Conservation (phyloP, 169 alveolate species). For the Cryptosporidium parvum region DNA sequence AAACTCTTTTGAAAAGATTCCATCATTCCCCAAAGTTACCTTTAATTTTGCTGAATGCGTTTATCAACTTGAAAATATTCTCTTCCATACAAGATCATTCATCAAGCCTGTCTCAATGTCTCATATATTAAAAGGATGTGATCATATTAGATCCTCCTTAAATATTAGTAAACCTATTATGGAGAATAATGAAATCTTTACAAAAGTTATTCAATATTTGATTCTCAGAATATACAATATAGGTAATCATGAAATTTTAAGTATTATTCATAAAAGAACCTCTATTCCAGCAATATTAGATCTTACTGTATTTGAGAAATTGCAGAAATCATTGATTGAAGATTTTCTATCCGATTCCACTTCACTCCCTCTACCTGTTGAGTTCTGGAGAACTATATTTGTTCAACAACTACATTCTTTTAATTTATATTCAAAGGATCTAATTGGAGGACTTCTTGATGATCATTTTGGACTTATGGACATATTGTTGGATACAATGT, state of each 20-base stretch:
- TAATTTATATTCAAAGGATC: slow-evolving; percentile 6
- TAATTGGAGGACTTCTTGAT: not conserved
- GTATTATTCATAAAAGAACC: not conserved
- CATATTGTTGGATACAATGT: slow-evolving; percentile 42
- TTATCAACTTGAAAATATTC: slow-evolving; percentile 63
- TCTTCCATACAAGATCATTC: slow-evolving; percentile 56
- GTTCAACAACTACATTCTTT: slow-evolving; percentile 44
- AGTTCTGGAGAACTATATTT: slow-evolving; percentile 49
- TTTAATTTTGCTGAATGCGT: slow-evolving; percentile 64
- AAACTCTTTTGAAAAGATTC: slow-evolving; percentile 49
- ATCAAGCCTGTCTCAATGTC: slow-evolving; percentile 20
- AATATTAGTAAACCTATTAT: slow-evolving; percentile 8
- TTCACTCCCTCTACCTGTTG: slow-evolving; percentile 30
- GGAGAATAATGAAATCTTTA: not conserved
- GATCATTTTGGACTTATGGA: slow-evolving; percentile 44
- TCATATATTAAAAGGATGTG: slow-evolving; percentile 35
- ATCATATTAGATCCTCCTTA: slow-evolving; percentile 4
- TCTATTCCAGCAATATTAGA: slow-evolving; percentile 42
- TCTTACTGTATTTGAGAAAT: not conserved
- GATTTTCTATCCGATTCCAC: slow-evolving; percentile 6
- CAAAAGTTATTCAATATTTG: slow-evolving; percentile 25
- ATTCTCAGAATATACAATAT: slow-evolving; percentile 55
- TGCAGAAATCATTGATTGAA: slow-evolving; percentile 2
- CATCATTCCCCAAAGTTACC: not conserved
- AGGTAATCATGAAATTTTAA: slow-evolving; percentile 11